These are phyloP conservation scores for Cymodocea nodosa DNA, from an alignment of 116 monocot genomes.

Conservation along the genomic window DNA sequence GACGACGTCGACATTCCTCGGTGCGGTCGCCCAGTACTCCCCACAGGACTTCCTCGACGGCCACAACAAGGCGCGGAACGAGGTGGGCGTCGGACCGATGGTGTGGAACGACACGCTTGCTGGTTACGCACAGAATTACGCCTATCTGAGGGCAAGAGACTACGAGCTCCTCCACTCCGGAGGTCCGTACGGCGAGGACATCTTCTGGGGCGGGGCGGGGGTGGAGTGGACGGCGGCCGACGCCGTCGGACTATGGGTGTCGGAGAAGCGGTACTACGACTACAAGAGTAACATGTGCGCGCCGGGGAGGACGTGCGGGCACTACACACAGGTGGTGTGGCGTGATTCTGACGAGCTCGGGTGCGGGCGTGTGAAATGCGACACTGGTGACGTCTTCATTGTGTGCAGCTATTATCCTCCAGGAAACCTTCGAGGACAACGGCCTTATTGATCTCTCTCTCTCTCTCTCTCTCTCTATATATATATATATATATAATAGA, in stretches of 20 bases:
- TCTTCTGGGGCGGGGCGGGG: conserved; percentile 12
- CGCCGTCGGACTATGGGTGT: conserved; percentile 18
- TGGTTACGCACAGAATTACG: conserved; percentile 17
- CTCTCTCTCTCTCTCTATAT: too few species aligned
- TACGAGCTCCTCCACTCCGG: conserved; percentile 17
- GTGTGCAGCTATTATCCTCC: too few species aligned
- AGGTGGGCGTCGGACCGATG: not conserved
- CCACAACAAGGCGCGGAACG: not conserved
- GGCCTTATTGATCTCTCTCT: too few species aligned
- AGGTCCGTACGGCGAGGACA: conserved; percentile 32
- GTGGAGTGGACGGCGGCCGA: conserved; percentile 7
- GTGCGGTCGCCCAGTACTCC: not conserved
- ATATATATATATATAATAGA: too few species aligned
- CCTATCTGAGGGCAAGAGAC: conserved; percentile 8
- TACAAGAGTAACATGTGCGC: conserved; percentile 19
- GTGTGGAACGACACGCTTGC: conserved; percentile 18
- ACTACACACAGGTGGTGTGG: conserved; percentile 38
- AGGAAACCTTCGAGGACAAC: too few species aligned
- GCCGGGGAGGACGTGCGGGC: conserved; percentile 16
- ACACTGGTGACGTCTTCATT: too few species aligned
- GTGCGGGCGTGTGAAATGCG: too few species aligned
- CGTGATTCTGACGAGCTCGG: too few species aligned
- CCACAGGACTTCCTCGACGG: conserved; percentile 1
- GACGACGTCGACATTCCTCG: too few species aligned
- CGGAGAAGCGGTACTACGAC: conserved; percentile 25